phyloP scores from a whole-genome alignment of 2,329 filamentous ascomycete species.

The Cordyceps javanica region DNA sequence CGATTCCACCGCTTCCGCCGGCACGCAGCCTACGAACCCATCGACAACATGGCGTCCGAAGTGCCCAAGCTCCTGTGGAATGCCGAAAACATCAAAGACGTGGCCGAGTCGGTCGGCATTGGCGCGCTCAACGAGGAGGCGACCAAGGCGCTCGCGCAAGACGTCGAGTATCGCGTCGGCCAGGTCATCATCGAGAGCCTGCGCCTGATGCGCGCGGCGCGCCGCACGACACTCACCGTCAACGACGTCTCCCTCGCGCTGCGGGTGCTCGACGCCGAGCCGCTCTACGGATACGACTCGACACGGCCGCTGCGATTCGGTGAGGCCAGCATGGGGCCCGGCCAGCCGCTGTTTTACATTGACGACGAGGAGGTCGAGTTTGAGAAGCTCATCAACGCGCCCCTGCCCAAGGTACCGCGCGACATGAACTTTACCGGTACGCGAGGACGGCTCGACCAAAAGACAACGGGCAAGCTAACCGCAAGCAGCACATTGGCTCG shows the following conservation, averaged over 20 bases:
- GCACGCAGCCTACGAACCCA: not conserved
- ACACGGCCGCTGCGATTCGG: conserved; percentile 84
- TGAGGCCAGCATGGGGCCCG: conserved; percentile 86
- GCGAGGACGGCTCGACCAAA: conserved; percentile 16
- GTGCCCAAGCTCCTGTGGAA: conserved; percentile 74
- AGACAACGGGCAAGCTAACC: conserved; percentile 13
- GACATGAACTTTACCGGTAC: conserved; percentile 87
- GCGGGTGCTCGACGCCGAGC: conserved; percentile 83
- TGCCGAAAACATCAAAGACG: conserved; percentile 88
- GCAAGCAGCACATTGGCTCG: conserved; percentile 80
- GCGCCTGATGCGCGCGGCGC: conserved; percentile 90
- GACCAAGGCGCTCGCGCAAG: conserved; percentile 78
- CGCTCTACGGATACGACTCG: conserved; percentile 92
- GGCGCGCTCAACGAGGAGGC: conserved; percentile 75
- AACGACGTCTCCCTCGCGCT: conserved; percentile 86
- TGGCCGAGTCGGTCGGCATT: conserved; percentile 93
- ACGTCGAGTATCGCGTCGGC: conserved; percentile 90
- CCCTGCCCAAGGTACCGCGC: conserved; percentile 86
- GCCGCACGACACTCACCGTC: conserved; percentile 79
- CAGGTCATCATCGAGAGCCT: conserved; percentile 91
- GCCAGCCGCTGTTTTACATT: conserved; percentile 92
- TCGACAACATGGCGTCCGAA: conserved; percentile 30
- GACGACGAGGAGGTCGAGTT: conserved; percentile 99
- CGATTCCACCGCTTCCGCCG: not conserved
- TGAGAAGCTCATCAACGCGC: conserved; percentile 96